phyloP scores from a whole-genome alignment of 148 eudicot species.

The Vaccinium myrtillus region DNA sequence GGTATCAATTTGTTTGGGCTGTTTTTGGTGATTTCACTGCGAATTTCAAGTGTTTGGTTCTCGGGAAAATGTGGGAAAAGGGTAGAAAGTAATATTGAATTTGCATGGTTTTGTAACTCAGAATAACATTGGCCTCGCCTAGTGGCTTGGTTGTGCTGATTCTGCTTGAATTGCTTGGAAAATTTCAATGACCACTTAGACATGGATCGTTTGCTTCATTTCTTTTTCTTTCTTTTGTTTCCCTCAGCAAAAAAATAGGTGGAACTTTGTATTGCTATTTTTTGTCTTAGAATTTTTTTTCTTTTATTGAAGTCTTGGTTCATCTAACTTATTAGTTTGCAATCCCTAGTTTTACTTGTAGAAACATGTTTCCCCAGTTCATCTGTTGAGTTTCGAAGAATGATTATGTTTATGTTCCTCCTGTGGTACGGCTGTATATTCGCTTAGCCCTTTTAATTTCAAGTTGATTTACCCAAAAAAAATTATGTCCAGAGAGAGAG shows the following conservation, averaged over 20 bases:
- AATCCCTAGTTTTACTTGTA: not conserved
- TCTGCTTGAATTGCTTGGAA: not conserved
- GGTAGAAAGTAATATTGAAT: not conserved
- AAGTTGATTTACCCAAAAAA: too few relatives aligned
- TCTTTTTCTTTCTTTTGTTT: not conserved
- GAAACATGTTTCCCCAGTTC: not conserved
- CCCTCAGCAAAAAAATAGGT: not conserved
- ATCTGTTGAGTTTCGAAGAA: not conserved
- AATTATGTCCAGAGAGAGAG: not conserved
- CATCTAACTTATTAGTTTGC: not conserved
- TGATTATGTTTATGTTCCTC: not conserved
- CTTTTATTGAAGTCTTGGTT: not conserved
- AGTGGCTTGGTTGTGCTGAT: not conserved
- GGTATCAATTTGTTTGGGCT: conserved; percentile 2
- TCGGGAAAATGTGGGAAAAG: conserved; percentile 12
- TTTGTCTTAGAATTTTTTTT: too few relatives aligned
- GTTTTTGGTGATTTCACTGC: not conserved
- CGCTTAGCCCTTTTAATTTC: too few relatives aligned
- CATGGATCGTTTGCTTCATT: not conserved
- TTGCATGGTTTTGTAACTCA: not conserved
- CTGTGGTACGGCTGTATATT: too few relatives aligned
- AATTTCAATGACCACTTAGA: not conserved
- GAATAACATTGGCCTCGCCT: not conserved
- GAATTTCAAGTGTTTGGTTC: conserved; percentile 4
- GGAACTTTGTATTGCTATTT: not conserved